These are phyloP conservation scores for Debaryomyces coudertii DNA, from an alignment of 1,139 yeast genomes.

Conservation along the genomic window DNA sequence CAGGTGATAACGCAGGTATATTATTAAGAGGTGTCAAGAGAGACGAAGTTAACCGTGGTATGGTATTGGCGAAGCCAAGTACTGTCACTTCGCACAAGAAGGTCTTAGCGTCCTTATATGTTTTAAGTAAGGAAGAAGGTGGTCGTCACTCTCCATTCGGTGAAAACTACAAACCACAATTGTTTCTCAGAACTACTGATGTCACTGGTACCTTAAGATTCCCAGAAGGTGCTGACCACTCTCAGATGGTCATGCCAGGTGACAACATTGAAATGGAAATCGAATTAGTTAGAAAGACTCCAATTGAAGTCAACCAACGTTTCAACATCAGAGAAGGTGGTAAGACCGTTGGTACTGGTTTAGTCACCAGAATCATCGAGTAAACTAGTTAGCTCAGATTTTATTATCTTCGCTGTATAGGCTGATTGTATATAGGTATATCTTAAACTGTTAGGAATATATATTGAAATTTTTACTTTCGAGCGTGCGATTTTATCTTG, in stretches of 20 bases:
- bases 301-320: constrained; percentile 95
- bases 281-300: constrained; percentile 88
- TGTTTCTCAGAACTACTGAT: constrained; percentile 94
- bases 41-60: constrained; percentile 96
- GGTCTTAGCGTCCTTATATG: constrained; percentile 90
- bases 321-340: constrained; percentile 99
- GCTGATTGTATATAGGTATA: constrained; percentile 16
- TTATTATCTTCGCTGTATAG: constrained; percentile 4
- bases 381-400: constrained; percentile 25
- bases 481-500: constrained; percentile 3
- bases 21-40: constrained; percentile 97
- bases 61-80: constrained; percentile 94
- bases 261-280: constrained; percentile 97
- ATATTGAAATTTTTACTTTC: constrained; percentile 1
- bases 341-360: constrained; percentile 98
- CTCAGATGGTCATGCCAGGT: constrained; percentile 95
- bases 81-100: constrained; percentile 91
- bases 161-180: constrained; percentile 97
- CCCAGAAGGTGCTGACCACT: constrained; percentile 85
- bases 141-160: constrained; percentile 99
- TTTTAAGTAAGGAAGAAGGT: constrained; percentile 96
- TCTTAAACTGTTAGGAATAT: constrained; percentile 8
- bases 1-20: constrained; percentile 99
- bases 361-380: constrained; percentile 91
- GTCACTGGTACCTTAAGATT: constrained; percentile 89